Evolutionary conservation across 768 basidiomycete species (phyloP), one percentile per base, ranked within the genome.

Genomic region (Piloderma croceum): DNA sequence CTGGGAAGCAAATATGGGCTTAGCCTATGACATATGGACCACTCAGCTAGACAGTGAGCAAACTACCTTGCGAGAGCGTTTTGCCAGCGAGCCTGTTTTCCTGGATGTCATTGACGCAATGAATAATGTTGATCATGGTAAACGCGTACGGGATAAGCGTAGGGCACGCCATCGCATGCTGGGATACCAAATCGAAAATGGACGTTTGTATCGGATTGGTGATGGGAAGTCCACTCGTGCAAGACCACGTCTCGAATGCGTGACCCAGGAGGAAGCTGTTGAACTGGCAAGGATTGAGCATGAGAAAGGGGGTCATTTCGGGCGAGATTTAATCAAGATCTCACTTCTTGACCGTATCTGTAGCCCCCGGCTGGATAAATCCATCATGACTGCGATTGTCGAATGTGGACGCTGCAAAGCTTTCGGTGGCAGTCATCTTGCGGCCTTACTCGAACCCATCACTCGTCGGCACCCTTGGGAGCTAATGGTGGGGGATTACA

Each of bases 271-370:
- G 32, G 63, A 64, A 34, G 58, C 58, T 3, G 34, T 42, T 1
- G 45, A 29, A 23, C 19, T 49, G 31, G 62, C 60, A 5, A 21
- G 41, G 27, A 29, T 9, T 9, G 27, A 9, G 27, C 56, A 44
- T 36, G 42, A 10, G 10, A 17, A 11, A 25, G 35, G 36, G 0
- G 27, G 27, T 9, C 68, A 69, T 37, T 67, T 56, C 46, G 57
- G 58, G 2, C 39, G 61, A 1, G 66, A 70, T 41, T 10, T 38
- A 3, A 53, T 67, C 38, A 67, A 67, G 31, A 52, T 50, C 2
- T 34, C 34, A 3, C 35, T 69, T 3, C 24, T 59, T 12, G 63
- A 66, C 41, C 2, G 45, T 41, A 19, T 59, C 58, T 45, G 62
- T 65, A 3, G 38, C 42, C 0, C 45, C 27, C 27, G 15, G 10